A percentile compares a stretch with the other conserved stretches of the same genome.
Conservation (phyloP, 1,284 basidiomycete genomes). For the Singerocomus inundabilis region DNA sequence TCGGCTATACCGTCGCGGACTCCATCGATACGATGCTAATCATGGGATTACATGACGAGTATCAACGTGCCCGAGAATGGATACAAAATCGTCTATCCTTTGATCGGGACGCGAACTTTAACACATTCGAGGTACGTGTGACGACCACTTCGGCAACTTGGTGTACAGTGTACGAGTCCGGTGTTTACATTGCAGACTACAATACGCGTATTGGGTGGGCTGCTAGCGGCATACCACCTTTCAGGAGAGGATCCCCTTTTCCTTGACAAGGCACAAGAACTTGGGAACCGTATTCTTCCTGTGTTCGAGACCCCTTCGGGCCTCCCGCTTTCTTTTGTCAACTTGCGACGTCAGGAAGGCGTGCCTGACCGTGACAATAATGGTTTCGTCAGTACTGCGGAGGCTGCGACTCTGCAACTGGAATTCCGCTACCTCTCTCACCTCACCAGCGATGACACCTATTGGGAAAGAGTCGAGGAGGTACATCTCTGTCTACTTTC, state of each 20-base stretch:
- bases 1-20: constrained; percentile 85
- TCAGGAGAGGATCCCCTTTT: constrained; percentile 64
- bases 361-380: constrained; percentile 65
- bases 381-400: constrained; percentile 77
- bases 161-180: background rate
- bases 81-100: constrained; percentile 70
- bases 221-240: constrained; percentile 83
- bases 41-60: constrained; percentile 82
- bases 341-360: constrained; percentile 66
- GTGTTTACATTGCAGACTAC: constrained; percentile 52
- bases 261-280: constrained; percentile 74
- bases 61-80: constrained; percentile 77
- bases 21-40: constrained; percentile 86
- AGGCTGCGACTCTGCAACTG: constrained; percentile 81
- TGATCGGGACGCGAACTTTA: constrained; percentile 79
- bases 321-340: constrained; percentile 78
- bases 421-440: constrained; percentile 89
- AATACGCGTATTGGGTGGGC: constrained; percentile 78
- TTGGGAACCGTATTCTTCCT: constrained; percentile 84
- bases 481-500: constrained; percentile 37
- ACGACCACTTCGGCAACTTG: background rate
- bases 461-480: constrained; percentile 82
- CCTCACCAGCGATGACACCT: constrained; percentile 72
- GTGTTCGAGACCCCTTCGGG: constrained; percentile 83
- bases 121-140: constrained; percentile 83